Percentiles rank a stretch among this genome's conserved stretches.
Conservation (phyloP, 2,329 filamentous ascomycete species). For the Diaporthe citriasiana region DNA sequence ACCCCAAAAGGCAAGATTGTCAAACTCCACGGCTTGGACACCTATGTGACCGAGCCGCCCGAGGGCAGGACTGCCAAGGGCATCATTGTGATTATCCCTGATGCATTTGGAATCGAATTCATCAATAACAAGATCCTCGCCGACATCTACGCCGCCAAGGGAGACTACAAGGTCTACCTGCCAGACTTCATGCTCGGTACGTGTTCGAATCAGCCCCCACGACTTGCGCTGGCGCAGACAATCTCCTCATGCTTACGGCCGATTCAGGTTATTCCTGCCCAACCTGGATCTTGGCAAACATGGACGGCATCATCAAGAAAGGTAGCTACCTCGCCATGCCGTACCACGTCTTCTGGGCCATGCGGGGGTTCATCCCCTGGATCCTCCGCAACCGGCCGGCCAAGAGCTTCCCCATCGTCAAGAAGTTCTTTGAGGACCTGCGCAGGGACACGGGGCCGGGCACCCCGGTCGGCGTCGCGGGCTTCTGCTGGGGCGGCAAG, state of each 20-base stretch:
- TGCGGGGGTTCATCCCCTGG: constrained; percentile 51
- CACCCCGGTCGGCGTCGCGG: constrained; percentile 64
- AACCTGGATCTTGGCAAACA: constrained; percentile 49
- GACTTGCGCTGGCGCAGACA: not conserved
- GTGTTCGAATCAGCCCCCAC: not conserved
- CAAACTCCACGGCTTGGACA: constrained; percentile 62
- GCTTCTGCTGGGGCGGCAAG: constrained; percentile 76
- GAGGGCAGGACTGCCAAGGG: constrained; percentile 55
- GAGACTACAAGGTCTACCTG: constrained; percentile 64
- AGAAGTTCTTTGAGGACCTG: constrained; percentile 54
- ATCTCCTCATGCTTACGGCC: not conserved
- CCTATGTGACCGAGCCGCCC: constrained; percentile 60
- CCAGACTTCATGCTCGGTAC: constrained; percentile 68
- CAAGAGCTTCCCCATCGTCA: constrained; percentile 53
- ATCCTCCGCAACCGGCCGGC: constrained; percentile 50
- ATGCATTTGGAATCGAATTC: constrained; percentile 69
- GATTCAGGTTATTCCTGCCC: constrained; percentile 50
- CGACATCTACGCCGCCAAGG: constrained; percentile 66
- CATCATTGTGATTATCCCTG: constrained; percentile 67
- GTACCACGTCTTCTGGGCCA: constrained; percentile 47
- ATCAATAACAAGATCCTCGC: constrained; percentile 66
- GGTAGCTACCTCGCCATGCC: constrained; percentile 49
- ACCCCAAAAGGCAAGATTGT: constrained; percentile 59
- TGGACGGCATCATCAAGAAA: constrained; percentile 47
- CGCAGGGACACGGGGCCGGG: constrained; percentile 51